Base-by-base conservation (phyloP, 2,329 filamentous ascomycete species). In the Diaporthe sp. region DNA sequence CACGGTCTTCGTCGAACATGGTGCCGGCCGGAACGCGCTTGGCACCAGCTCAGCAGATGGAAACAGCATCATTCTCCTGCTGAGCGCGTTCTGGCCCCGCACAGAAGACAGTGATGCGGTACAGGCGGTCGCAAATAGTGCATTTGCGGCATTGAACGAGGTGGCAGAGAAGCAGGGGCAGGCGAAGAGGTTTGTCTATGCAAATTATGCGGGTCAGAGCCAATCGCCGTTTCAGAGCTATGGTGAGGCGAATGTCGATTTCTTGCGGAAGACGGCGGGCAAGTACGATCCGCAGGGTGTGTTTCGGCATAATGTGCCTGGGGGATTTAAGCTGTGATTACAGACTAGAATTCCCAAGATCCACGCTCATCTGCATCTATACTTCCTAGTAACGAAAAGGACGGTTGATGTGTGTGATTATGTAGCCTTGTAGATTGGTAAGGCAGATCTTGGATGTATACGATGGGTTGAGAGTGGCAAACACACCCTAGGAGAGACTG, bases 101-200 rank as follows among this genome's bases (percentile, higher is more conserved):
- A 10, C 17, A n/a, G 60, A 40, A 64, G 60, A 64, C 60, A n/a
- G 40, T 9, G 60, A 17, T 64, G 60, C 60, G 17, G 60, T 64
- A 33, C 40, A 64, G 40, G 60, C 40, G 25, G 60, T 64, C 40
- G 60, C 60, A 64, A 47, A 33, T 33, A 64, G 60, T 64, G 60
- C 40, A 33, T 33, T 64, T 10, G 25, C 40, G 40, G 60, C 60
- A 13, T 45, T 64, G 28, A 47, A 45, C 5, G 9, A 64, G 9
- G 60, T 47, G 60, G 60, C 60, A 47, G 60, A 64, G 4, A 64
- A 47, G 40, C 40, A 64, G 40, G 60, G 60, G 40, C 60, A 64
- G 60, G 60, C 60, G 40, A 64, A 64, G 60, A 33, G 60, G 60
- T 64, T 45, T 47, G 60, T 64, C 40, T 64, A 64, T 47, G 60